These are phyloP conservation scores for Ceratocystis cubensis DNA, from an alignment of 2,329 filamentous ascomycete genomes.

Conservation along the genomic window DNA sequence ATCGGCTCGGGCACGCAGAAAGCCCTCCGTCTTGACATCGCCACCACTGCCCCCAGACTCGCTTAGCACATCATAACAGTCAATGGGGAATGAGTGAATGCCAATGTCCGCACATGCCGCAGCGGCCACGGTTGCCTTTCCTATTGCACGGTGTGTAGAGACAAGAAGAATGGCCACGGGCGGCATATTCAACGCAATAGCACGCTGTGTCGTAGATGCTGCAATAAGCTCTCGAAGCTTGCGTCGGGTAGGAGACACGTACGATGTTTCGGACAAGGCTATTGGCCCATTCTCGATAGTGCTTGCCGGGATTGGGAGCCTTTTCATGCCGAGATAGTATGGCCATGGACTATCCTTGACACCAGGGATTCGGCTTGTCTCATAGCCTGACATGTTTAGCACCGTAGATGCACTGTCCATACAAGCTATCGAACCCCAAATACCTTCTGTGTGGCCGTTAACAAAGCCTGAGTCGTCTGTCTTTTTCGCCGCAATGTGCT, in stretches of 20 bases:
- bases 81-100: conserved; percentile 75
- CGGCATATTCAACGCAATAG: conserved; percentile 75
- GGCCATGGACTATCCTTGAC: conserved; percentile 70
- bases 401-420: conserved; percentile 79
- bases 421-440: conserved; percentile 76
- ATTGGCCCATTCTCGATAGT: conserved; percentile 28
- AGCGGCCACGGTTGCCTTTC: conserved; percentile 68
- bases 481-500: conserved; percentile 51
- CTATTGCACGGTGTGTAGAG: conserved; percentile 86
- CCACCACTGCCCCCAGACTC: conserved; percentile 49
- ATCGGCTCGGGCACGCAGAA: conserved; percentile 76
- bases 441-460: conserved; percentile 42
- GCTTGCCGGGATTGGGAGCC: conserved; percentile 38
- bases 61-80: conserved; percentile 88
- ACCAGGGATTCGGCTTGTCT: conserved; percentile 66
- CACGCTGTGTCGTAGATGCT: conserved; percentile 75
- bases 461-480: conserved; percentile 42
- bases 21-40: conserved; percentile 88
- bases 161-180: conserved; percentile 78
- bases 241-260: conserved; percentile 49
- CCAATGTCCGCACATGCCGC: conserved; percentile 79
- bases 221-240: conserved; percentile 74
- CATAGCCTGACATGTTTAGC: conserved; percentile 83
- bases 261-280: conserved; percentile 36
- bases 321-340: conserved; percentile 73